Evolutionary conservation across 1,139 yeast genomes (phyloP).

Genomic region (Candida frijolesensis): DNA sequence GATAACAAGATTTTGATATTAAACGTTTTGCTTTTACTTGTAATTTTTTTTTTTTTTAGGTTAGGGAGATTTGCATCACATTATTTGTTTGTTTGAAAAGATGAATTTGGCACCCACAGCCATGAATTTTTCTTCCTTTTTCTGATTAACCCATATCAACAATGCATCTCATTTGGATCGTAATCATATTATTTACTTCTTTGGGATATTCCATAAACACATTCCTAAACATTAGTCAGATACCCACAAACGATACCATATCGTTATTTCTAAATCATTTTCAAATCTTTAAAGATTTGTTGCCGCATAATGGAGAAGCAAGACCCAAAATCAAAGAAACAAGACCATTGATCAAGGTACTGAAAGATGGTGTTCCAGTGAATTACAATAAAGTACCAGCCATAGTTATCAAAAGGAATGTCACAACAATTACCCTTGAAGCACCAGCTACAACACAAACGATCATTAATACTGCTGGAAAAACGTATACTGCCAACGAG

Average conservation of each 20-base stretch:
- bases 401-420: background rate
- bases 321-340: constrained; percentile 9
- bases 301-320: constrained; percentile 7
- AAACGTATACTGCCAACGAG: background rate
- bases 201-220: background rate
- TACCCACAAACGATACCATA: constrained; percentile 1
- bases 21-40: background rate
- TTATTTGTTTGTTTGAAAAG: background rate
- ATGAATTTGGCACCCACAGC: background rate
- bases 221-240: constrained; percentile 1
- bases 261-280: constrained; percentile 11
- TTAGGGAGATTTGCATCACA: background rate
- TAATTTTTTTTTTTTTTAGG: background rate
- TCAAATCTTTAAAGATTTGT: constrained; percentile 8
- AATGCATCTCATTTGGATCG: background rate
- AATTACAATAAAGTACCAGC: constrained; percentile 11
- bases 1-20: constrained; percentile 6
- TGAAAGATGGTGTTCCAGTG: constrained; percentile 15
- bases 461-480: background rate
- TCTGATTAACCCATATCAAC: background rate
- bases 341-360: constrained; percentile 13
- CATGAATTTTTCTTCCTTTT: background rate
- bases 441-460: background rate
- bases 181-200: background rate
- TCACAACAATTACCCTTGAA: background rate